These are phyloP conservation scores for Nothophoma quercina DNA, from an alignment of 2,329 filamentous ascomycete genomes.

Conservation along the genomic window DNA sequence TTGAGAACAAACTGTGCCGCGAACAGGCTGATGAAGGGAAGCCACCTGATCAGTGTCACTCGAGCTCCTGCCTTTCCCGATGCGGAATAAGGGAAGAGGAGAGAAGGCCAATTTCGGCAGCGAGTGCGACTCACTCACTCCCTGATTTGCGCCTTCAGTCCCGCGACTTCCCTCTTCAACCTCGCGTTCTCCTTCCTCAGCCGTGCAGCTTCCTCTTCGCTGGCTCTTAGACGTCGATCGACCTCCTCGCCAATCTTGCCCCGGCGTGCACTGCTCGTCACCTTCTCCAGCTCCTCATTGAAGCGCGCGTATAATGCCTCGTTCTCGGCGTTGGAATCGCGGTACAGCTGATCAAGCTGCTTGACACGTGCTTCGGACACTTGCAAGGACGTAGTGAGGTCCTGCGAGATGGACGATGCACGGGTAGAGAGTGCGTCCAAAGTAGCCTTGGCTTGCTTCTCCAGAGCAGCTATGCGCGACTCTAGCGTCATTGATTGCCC, in stretches of 20 bases:
- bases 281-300: slow-evolving; percentile 87
- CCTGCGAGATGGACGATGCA: slow-evolving; percentile 65
- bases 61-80: background rate
- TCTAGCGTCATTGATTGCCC: slow-evolving; percentile 51
- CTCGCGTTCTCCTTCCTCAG: slow-evolving; percentile 86
- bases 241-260: slow-evolving; percentile 83
- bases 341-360: slow-evolving; percentile 86
- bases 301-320: slow-evolving; percentile 91
- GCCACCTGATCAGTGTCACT: slow-evolving; percentile 10
- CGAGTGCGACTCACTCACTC: slow-evolving; percentile 45
- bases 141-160: slow-evolving; percentile 61
- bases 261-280: slow-evolving; percentile 73
- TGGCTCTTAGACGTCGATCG: slow-evolving; percentile 72
- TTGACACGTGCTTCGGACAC: slow-evolving; percentile 80
- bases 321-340: slow-evolving; percentile 87
- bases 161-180: slow-evolving; percentile 82
- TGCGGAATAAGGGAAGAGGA: background rate
- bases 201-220: slow-evolving; percentile 77
- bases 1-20: background rate
- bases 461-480: slow-evolving; percentile 69
- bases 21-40: background rate
- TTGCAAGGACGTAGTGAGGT: slow-evolving; percentile 74
- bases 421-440: slow-evolving; percentile 45
- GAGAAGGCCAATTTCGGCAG: background rate
- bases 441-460: slow-evolving; percentile 67